These are phyloP conservation scores for Monosporascus sp. DNA, from an alignment of 2,329 filamentous ascomycete species.

Conservation along the genomic window DNA sequence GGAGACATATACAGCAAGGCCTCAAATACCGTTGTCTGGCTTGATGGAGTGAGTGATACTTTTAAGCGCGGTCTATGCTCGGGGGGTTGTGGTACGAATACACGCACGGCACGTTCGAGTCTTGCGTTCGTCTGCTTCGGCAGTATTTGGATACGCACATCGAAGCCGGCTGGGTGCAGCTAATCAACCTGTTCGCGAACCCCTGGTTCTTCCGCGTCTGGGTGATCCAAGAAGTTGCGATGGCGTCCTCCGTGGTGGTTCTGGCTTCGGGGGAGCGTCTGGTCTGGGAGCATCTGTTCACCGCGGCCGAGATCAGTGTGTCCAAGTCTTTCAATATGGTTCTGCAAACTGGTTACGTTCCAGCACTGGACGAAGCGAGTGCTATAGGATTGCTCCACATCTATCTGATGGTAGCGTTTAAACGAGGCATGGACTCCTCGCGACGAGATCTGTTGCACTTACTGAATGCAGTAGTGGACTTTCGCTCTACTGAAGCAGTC, in stretches of 20 bases:
- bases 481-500: neutral
- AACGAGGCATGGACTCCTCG: neutral
- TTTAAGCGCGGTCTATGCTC: neutral
- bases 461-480: neutral
- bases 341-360: neutral
- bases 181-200: conserved; percentile 1
- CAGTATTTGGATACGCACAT: neutral
- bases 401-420: neutral
- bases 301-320: neutral
- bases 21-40: neutral
- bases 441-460: neutral
- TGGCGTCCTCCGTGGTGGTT: conserved; percentile 6
- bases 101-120: neutral
- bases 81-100: neutral
- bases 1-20: conserved; percentile 6
- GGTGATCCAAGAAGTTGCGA: conserved; percentile 6
- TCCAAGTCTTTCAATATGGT: neutral
- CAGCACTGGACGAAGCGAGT: neutral
- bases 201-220: conserved; percentile 6
- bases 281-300: neutral
- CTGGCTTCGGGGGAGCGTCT: neutral
- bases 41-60: neutral
- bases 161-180: neutral
- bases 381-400: neutral
- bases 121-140: neutral